Evolutionary conservation across 192 early-diverging fungal species (phyloP).

Genomic region (Oehlia diaphana): DNA sequence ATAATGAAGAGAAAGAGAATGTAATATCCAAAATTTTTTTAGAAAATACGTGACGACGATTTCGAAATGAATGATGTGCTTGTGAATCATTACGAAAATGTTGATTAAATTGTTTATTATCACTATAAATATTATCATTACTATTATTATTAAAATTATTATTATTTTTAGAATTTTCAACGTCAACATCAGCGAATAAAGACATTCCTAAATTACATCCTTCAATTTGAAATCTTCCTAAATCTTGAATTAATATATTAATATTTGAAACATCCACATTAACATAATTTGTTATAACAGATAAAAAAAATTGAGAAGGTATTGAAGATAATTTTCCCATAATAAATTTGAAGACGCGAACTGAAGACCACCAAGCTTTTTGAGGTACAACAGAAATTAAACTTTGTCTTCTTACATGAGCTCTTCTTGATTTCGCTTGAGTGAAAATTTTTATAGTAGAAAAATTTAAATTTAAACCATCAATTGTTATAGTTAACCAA

Average conservation of each 20-base stretch:
- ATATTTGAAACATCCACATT: slow-evolving; percentile 34
- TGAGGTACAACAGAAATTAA: slow-evolving; percentile 27
- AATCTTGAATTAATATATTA: slow-evolving; percentile 26
- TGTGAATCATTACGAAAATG: background rate
- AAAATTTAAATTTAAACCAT: slow-evolving; percentile 24
- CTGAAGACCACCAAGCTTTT: slow-evolving; percentile 50
- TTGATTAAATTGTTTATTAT: too few relatives aligned
- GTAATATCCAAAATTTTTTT: slow-evolving; percentile 45
- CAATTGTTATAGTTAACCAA: slow-evolving; percentile 41
- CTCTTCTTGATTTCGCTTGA: background rate
- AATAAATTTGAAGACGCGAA: slow-evolving; percentile 39
- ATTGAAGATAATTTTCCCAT: slow-evolving; percentile 40
- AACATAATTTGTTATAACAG: slow-evolving; percentile 42
- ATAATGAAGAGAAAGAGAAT: slow-evolving; percentile 19
- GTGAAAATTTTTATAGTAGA: slow-evolving; percentile 14
- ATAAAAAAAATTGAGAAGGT: slow-evolving; percentile 45
- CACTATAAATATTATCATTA: background rate
- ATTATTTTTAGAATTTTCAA: too few relatives aligned
- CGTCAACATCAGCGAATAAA: slow-evolving; percentile 35
- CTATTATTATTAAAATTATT: background rate
- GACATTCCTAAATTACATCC: slow-evolving; percentile 28
- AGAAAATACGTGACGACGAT: slow-evolving; percentile 39
- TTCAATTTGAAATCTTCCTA: slow-evolving; percentile 26
- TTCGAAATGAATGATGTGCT: slow-evolving; percentile 41
- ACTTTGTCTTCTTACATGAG: background rate